These are phyloP conservation scores for Keithomyces neogunnii DNA, from an alignment of 2,329 filamentous ascomycete genomes.

Conservation along the genomic window DNA sequence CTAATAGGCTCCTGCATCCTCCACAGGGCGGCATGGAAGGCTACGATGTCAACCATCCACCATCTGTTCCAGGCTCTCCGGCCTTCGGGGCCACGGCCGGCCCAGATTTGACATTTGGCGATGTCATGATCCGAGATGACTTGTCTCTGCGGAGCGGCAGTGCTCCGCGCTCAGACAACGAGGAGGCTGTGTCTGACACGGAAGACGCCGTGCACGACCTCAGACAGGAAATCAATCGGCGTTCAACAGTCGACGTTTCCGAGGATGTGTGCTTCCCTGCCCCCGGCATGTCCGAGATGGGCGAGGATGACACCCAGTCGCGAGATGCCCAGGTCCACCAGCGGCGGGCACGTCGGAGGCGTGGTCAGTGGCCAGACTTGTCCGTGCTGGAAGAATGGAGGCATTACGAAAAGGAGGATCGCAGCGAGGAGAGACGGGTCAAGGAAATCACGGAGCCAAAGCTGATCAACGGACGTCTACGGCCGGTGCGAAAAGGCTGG, in stretches of 20 bases:
- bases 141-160: constrained; percentile 31
- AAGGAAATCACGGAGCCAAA: constrained; percentile 94
- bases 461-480: constrained; percentile 79
- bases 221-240: constrained; percentile 22
- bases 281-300: constrained; percentile 63
- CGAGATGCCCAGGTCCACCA: constrained; percentile 30
- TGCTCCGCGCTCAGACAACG: constrained; percentile 19
- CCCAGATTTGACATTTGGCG: constrained; percentile 52
- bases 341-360: constrained; percentile 46
- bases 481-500: constrained; percentile 74
- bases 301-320: constrained; percentile 59
- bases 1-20: constrained; percentile 22
- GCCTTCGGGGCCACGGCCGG: constrained; percentile 38
- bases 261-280: constrained; percentile 92
- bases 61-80: constrained; percentile 57
- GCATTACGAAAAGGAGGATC: constrained; percentile 73
- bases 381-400: constrained; percentile 82
- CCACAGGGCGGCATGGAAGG: constrained; percentile 30
- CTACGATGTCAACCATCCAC: constrained; percentile 61
- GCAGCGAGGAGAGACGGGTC: constrained; percentile 71
- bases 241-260: constrained; percentile 58
- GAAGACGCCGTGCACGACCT: constrained; percentile 17
- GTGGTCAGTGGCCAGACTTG: constrained; percentile 79
- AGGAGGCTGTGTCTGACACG: constrained; percentile 24
- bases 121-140: constrained; percentile 63